phyloP scores from a whole-genome alignment of 768 basidiomycete species.

The Tulasnella calospora region DNA sequence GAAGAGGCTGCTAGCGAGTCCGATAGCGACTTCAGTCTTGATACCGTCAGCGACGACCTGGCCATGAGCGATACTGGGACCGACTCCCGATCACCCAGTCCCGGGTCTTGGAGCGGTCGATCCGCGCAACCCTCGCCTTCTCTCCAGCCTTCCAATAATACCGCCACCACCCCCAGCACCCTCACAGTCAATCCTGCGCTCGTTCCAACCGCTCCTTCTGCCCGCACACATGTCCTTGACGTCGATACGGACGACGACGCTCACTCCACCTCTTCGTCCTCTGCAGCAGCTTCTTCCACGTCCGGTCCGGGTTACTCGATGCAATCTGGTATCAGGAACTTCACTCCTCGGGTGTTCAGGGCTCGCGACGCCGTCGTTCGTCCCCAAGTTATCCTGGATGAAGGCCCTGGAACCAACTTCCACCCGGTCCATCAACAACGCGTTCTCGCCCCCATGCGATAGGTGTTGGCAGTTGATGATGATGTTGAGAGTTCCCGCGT shows the following conservation, averaged over 20 bases:
- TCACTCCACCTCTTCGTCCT: constrained; percentile 12
- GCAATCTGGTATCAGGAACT: background rate
- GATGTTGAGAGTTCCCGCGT: background rate
- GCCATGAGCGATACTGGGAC: background rate
- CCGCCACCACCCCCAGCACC: background rate
- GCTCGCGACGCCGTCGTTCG: background rate
- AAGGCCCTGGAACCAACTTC: background rate
- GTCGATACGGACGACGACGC: constrained; percentile 18
- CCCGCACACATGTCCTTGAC: constrained; percentile 8
- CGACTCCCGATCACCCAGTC: background rate
- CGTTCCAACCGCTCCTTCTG: constrained; percentile 9
- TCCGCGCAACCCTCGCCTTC: background rate
- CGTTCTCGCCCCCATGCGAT: background rate
- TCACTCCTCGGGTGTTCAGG: constrained; percentile 11
- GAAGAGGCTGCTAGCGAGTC: constrained; percentile 13
- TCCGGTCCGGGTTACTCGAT: background rate
- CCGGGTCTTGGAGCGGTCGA: constrained; percentile 18
- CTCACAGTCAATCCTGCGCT: background rate
- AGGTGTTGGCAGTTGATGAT: background rate
- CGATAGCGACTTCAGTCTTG: constrained; percentile 12
- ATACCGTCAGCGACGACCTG: background rate
- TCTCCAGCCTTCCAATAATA: background rate
- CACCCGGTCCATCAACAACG: constrained; percentile 8
- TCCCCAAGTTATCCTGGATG: background rate
- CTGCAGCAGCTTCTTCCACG: background rate